These are phyloP conservation scores for Cicer bijugum DNA, from an alignment of 306 rosid species.

Conservation along the genomic window DNA sequence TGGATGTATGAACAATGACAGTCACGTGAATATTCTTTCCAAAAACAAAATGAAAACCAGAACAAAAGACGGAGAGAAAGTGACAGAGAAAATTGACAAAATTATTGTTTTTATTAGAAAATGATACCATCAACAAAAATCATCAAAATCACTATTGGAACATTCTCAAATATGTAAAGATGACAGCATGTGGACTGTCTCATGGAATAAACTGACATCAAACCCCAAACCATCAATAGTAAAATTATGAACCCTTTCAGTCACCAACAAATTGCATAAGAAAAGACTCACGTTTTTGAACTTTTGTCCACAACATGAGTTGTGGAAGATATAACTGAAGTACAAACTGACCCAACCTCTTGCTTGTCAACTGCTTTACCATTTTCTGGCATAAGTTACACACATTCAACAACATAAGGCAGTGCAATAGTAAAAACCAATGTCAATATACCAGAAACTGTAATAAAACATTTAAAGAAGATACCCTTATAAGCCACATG, in stretches of 20 bases:
- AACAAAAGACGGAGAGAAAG: background rate
- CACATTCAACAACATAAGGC: constrained; percentile 50
- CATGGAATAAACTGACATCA: constrained; percentile 19
- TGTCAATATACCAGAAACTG: constrained; percentile 40
- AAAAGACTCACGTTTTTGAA: constrained; percentile 49
- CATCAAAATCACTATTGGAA: background rate
- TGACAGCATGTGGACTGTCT: constrained; percentile 21
- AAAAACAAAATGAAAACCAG: background rate
- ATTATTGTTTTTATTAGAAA: too few relatives aligned
- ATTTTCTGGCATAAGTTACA: constrained; percentile 59
- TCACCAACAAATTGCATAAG: constrained; percentile 35
- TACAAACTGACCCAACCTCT: constrained; percentile 51
- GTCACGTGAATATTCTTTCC: background rate
- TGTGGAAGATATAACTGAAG: constrained; percentile 46
- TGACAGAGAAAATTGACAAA: background rate
- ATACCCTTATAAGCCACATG: constrained; percentile 56
- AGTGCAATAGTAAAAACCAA: constrained; percentile 40
- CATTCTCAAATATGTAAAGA: constrained; percentile 22
- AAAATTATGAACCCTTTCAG: constrained; percentile 35
- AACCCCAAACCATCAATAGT: background rate
- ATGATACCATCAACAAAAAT: constrained; percentile 12
- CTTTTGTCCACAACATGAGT: constrained; percentile 41
- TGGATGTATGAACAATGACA: background rate
- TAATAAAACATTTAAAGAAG: constrained; percentile 30
- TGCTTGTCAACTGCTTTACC: constrained; percentile 50